Conservation (phyloP, 495 filamentous ascomycete genomes). For the Penicillium crystallinum region DNA sequence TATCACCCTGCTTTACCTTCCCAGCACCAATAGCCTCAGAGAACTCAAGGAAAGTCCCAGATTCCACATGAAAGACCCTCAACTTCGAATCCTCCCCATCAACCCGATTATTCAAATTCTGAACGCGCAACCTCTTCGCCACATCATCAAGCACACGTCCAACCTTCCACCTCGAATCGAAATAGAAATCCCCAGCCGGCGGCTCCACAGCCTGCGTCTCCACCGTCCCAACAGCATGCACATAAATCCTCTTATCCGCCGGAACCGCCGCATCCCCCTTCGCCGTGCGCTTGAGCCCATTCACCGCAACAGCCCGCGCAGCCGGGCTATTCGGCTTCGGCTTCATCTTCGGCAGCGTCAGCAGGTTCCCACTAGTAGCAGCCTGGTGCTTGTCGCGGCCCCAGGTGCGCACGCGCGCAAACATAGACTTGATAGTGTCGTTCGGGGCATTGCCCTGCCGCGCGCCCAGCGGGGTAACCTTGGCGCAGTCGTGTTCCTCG, state of each 20-base stretch:
- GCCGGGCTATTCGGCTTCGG: constrained; percentile 55
- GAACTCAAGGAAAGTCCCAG: constrained; percentile 79
- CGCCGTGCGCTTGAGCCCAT: constrained; percentile 73
- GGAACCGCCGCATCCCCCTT: constrained; percentile 84
- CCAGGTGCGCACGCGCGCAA: constrained; percentile 61
- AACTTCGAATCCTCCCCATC: constrained; percentile 72
- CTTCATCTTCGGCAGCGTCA: constrained; percentile 42
- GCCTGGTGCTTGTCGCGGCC: constrained; percentile 56
- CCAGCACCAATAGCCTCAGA: constrained; percentile 67
- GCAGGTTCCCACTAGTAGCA: constrained; percentile 33
- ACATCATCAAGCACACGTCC: constrained; percentile 84
- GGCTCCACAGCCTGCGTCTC: constrained; percentile 75
- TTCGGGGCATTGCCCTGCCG: constrained; percentile 27
- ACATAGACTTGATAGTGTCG: constrained; percentile 53
- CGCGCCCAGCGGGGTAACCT: constrained; percentile 62
- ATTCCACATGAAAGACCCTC: constrained; percentile 87
- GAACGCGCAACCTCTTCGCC: constrained; percentile 70
- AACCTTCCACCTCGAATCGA: constrained; percentile 78
- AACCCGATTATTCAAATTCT: constrained; percentile 84
- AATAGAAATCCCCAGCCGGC: constrained; percentile 77
- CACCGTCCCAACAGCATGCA: constrained; percentile 71
- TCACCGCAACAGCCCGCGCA: constrained; percentile 57
- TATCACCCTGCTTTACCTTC: constrained; percentile 70
- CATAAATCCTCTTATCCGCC: constrained; percentile 72
- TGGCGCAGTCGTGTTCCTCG: constrained; percentile 84